Evolutionary conservation across 116 monocot genomes (phyloP).

Genomic region (Phalaenopsis hybrid): DNA sequence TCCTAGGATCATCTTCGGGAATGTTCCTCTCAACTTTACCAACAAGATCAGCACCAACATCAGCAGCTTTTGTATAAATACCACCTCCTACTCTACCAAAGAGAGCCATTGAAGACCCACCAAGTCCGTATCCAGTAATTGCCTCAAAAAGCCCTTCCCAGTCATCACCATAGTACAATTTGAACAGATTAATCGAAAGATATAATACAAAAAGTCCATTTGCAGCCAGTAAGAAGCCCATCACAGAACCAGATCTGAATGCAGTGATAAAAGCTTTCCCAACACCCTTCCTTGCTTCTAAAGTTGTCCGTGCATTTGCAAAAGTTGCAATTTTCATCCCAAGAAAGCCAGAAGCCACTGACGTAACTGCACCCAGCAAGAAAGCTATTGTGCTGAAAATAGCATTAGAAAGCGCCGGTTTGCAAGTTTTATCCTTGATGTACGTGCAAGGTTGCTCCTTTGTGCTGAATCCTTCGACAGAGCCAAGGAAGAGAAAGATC

Average conservation of each 20-base stretch:
- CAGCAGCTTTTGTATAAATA: slow-evolving; percentile 94
- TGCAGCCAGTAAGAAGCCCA: slow-evolving; percentile 84
- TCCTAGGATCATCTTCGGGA: slow-evolving; percentile 95
- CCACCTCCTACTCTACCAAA: slow-evolving; percentile 94
- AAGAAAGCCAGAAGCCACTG: slow-evolving; percentile 80
- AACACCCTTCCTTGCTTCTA: slow-evolving; percentile 89
- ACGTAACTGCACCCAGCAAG: slow-evolving; percentile 82
- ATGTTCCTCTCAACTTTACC: slow-evolving; percentile 94
- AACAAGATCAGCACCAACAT: slow-evolving; percentile 97
- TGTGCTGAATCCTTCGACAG: slow-evolving; percentile 90
- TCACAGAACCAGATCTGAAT: slow-evolving; percentile 83
- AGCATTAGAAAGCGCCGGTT: slow-evolving; percentile 83
- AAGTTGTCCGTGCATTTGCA: slow-evolving; percentile 86
- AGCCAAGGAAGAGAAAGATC: slow-evolving; percentile 89
- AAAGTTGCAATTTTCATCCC: slow-evolving; percentile 97
- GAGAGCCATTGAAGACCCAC: slow-evolving; percentile 96
- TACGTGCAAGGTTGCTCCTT: slow-evolving; percentile 80
- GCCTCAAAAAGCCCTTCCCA: slow-evolving; percentile 94
- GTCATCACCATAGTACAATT: slow-evolving; percentile 83
- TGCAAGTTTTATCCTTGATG: slow-evolving; percentile 70
- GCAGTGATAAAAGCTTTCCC: slow-evolving; percentile 86
- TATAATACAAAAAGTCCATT: slow-evolving; percentile 86
- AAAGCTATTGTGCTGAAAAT: slow-evolving; percentile 81
- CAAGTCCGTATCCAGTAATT: slow-evolving; percentile 94
- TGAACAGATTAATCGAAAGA: slow-evolving; percentile 77